phyloP scores from a whole-genome alignment of 148 eudicot species.

The Oxyria digyna region DNA sequence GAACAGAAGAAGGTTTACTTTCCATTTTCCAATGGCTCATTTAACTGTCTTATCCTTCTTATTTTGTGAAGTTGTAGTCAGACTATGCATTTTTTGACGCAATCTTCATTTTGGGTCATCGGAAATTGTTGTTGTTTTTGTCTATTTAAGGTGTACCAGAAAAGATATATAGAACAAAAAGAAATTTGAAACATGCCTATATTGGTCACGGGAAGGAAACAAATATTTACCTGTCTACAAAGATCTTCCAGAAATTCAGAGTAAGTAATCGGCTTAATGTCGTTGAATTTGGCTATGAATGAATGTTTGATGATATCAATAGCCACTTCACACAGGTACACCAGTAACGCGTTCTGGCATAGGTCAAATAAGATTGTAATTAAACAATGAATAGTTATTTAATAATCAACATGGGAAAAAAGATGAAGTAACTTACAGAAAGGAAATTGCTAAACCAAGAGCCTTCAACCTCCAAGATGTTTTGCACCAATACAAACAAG shows the following conservation, averaged over 20 bases:
- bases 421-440: conserved; percentile 39
- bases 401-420: conserved; percentile 2
- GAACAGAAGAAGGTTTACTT: too few relatives aligned
- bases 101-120: too few relatives aligned
- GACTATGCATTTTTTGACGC: too few relatives aligned
- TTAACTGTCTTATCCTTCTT: too few relatives aligned
- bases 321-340: conserved; percentile 70
- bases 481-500: conserved; percentile 83
- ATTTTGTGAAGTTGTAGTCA: too few relatives aligned
- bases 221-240: conserved; percentile 70
- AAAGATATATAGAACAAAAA: too few relatives aligned
- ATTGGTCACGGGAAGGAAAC: neutral
- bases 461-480: conserved; percentile 91
- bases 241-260: conserved; percentile 98
- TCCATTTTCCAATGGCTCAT: too few relatives aligned
- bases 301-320: conserved; percentile 89
- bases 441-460: conserved; percentile 86
- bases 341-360: conserved; percentile 84
- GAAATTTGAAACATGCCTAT: too few relatives aligned
- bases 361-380: conserved; percentile 2
- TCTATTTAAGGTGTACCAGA: too few relatives aligned
- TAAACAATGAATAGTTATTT: neutral
- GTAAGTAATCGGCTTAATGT: conserved; percentile 73
- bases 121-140: too few relatives aligned
- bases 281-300: conserved; percentile 86